Base-by-base conservation (phyloP, 768 basidiomycete genomes). In the Daedaleopsis nitida region DNA sequence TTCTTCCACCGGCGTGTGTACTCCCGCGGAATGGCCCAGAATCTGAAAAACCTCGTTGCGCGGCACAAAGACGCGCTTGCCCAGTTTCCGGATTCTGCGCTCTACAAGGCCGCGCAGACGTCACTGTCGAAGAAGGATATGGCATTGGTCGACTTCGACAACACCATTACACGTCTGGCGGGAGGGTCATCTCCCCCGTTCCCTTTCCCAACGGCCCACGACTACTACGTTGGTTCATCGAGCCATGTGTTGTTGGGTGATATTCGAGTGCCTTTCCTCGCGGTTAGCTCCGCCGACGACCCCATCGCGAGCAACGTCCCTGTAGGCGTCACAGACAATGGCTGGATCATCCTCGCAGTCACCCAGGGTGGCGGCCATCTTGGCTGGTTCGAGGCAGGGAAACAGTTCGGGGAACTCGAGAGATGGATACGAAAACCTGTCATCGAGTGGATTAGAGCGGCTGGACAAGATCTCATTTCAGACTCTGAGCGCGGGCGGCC, bases 11-110 rank as follows among this genome's bases (percentile, higher is more conserved):
- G 82, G 56, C 74, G 83, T 52, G 68, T 93, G 49, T 95, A 94
- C 70, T 89, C 90, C 13, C 86, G 80, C 70, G 89, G 84, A 44
- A 88, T 96, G 89, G 92, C 85, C 5, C 77, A 77, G 62, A 96
- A 94, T 70, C 77, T 94, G 17, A 75, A 80, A 50, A 83, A 78
- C 39, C 74, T 90, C 47, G 69, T 90, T 58, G 79, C 75, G 66
- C 77, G 78, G 52, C 85, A 92, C 64, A 65, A 75, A 14, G 69
- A 78, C 21, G 59, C 77, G 1, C 72, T 91, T n/a, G 72, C 77
- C 24, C 68, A 78, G 58, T 80, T 84, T 67, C 79, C 85, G 43
- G 78, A 83, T 24, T 82, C 83, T 49, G 68, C 73, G 57, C 77
- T 86, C 34, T 75, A 83, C 34, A 75, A 83, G 65, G 80, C 82